Percentiles rank a stretch among this genome's conserved stretches.
Evolutionary conservation across 306 rosid genomes (phyloP).

Genomic region (Quercus aquifolioides): DNA sequence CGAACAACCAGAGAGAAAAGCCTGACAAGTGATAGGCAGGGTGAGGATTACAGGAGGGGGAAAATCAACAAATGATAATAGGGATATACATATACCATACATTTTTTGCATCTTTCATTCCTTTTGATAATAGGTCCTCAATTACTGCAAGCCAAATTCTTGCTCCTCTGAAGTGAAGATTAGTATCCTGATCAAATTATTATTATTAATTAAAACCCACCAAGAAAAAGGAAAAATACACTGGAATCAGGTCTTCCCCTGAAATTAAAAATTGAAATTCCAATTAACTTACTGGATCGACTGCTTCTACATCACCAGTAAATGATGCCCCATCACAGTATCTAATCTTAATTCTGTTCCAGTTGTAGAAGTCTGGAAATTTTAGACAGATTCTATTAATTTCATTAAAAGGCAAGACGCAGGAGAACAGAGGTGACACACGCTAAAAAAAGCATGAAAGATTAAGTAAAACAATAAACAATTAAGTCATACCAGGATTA

Average conservation of each 20-base stretch:
- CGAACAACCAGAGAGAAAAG: conserved; percentile 89
- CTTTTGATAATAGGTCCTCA: conserved; percentile 75
- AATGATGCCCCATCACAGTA: conserved; percentile 94
- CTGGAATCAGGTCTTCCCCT: background rate
- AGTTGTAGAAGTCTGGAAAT: conserved; percentile 72
- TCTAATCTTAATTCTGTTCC: conserved; percentile 88
- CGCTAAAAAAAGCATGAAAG: background rate
- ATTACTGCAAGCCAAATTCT: conserved; percentile 67
- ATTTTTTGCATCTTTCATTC: conserved; percentile 83
- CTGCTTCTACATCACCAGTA: conserved; percentile 86
- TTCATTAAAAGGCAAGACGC: background rate
- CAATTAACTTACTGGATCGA: conserved; percentile 63
- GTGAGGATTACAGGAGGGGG: background rate
- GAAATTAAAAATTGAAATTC: conserved; percentile 4
- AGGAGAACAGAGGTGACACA: background rate
- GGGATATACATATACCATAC: conserved; percentile 29
- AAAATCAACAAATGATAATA: background rate
- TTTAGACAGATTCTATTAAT: conserved; percentile 1
- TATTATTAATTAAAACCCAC: background rate
- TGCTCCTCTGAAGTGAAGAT: conserved; percentile 89
- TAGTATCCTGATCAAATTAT: conserved; percentile 52
- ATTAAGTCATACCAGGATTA: conserved; percentile 69
- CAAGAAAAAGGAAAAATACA: background rate
- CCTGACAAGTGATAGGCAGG: conserved; percentile 41
- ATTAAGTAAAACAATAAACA: background rate